Evolutionary conservation across 75 land plant species (phyloP), one percentile per base, ranked within the genome.

Genomic region (Picea sitchensis): DNA sequence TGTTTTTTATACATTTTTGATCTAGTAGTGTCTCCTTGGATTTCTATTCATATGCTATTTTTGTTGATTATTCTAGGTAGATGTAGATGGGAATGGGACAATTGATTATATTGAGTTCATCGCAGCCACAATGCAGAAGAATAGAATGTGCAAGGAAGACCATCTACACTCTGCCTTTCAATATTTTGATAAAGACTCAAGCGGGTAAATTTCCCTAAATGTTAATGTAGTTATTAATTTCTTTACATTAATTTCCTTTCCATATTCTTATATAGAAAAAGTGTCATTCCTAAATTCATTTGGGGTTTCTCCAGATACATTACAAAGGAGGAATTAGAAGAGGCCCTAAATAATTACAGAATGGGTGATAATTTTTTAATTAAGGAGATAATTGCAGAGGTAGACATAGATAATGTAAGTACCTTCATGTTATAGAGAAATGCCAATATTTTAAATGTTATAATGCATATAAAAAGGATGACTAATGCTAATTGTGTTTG

Each of bases 31-130:
- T 51, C 56, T 51, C 0, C 56, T 51, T 51, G 56, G 56, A 51
- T 9, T 51, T 51, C 56, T 51, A 51, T 51, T 51, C 56, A 51
- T 51, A 51, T 51, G 56, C 8, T 51, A 51, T 51, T 51, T 51
- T 2, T 51, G 56, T 23, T 23, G 31, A 23, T 36, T 21, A 17
- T 13, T 82, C 20, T 84, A 94, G 96, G 96, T 92, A 58, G 98
- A 95, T 85, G 92, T 95, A 2, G 95, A 95, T 88, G 96, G 98
- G n/a, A 90, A 93, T 83, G 98, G 98, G n/a, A 81, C 88, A 1
- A 95, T 95, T 58, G 98, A 95, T 67, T 93, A 93, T 86, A 81
- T 85, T 59, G 93, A 93, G 60, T 95, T 95, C 65, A 93, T 95
- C 77, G 84, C 96, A 30, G 96, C 96, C 5, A 94, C 96, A 68